Percentiles rank a stretch among this genome's conserved stretches.
phyloP scores from a whole-genome alignment of 768 basidiomycete species.

The Pisolithus orientalis region DNA sequence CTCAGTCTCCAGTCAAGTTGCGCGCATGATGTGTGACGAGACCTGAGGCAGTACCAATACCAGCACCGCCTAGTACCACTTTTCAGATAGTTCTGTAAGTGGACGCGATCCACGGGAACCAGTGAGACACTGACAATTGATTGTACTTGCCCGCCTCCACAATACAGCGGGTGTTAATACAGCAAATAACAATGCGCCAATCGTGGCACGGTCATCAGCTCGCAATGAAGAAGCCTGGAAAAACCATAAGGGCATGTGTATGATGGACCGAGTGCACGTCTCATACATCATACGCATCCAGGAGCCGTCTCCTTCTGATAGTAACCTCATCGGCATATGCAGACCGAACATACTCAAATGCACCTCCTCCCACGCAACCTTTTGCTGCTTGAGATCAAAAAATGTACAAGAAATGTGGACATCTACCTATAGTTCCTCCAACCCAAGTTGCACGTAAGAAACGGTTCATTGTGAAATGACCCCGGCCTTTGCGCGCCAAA shows the following conservation, averaged over 20 bases:
- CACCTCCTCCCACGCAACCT: slow-evolving; percentile 44
- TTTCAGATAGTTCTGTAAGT: background rate
- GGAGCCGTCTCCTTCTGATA: slow-evolving; percentile 44
- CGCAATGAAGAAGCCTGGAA: slow-evolving; percentile 51
- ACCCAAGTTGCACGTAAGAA: slow-evolving; percentile 69
- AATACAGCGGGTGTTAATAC: slow-evolving; percentile 64
- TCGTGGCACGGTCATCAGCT: slow-evolving; percentile 69
- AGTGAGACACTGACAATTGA: slow-evolving; percentile 45
- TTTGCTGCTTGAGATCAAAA: background rate
- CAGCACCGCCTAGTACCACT: slow-evolving; percentile 72
- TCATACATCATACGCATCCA: slow-evolving; percentile 53
- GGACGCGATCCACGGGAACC: background rate
- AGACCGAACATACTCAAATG: slow-evolving; percentile 56
- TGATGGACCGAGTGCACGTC: slow-evolving; percentile 2
- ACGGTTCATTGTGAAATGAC: slow-evolving; percentile 52
- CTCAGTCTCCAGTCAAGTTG: slow-evolving; percentile 47
- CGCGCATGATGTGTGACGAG: slow-evolving; percentile 51
- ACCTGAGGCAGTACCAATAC: slow-evolving; percentile 58
- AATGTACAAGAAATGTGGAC: background rate
- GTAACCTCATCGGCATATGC: slow-evolving; percentile 44
- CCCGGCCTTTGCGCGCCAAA: slow-evolving; percentile 48
- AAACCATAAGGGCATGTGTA: slow-evolving; percentile 1
- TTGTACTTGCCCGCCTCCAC: slow-evolving; percentile 58
- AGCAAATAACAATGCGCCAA: slow-evolving; percentile 60
- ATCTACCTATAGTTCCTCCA: slow-evolving; percentile 49